A percentile compares a stretch with the other conserved stretches of the same genome.
Evolutionary conservation across 805 yeast species (phyloP).

Genomic region (Metschnikowia kunwiensis): DNA sequence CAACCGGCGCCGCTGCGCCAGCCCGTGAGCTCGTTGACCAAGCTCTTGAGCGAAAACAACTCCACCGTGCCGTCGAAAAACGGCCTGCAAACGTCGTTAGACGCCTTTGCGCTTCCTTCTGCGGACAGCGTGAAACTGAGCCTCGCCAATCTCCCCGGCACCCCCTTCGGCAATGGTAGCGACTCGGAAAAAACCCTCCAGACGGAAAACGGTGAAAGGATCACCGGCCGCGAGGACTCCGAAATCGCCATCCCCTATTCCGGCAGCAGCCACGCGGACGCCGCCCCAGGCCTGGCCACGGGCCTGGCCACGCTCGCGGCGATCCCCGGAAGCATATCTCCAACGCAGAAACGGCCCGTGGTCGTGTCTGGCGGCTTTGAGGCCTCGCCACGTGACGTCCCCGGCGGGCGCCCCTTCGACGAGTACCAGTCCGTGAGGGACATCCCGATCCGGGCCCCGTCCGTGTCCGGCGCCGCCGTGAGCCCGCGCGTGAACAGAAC

Average conservation of each 20-base stretch:
- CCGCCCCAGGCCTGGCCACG: too few relatives aligned
- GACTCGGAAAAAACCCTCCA: neutral
- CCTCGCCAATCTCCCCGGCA: too few relatives aligned
- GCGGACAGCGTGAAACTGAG: too few relatives aligned
- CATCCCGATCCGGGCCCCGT: slow-evolving; percentile 19
- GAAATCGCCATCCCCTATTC: too few relatives aligned
- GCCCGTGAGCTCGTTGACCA: slow-evolving; percentile 37
- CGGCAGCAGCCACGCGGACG: too few relatives aligned
- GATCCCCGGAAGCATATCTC: slow-evolving; percentile 12
- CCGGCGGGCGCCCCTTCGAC: slow-evolving; percentile 8
- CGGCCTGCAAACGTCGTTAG: slow-evolving; percentile 9
- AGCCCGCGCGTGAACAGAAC: slow-evolving; percentile 43
- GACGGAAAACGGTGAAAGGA: too few relatives aligned
- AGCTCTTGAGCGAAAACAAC: slow-evolving; percentile 35
- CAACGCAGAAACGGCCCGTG: slow-evolving; percentile 16
- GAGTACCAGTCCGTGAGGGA: slow-evolving; percentile 10
- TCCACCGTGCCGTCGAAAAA: slow-evolving; percentile 7
- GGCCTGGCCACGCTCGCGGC: slow-evolving; percentile 1
- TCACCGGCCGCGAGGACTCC: too few relatives aligned
- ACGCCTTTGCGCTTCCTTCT: slow-evolving; percentile 4
- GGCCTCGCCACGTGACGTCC: slow-evolving; percentile 8
- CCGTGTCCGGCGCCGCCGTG: slow-evolving; percentile 14
- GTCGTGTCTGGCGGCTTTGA: slow-evolving; percentile 20
- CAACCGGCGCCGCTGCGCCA: slow-evolving; percentile 13
- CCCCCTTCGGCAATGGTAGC: neutral